Evolutionary conservation across 31 red algal species (phyloP), one percentile per base, ranked within the genome.

Genomic region (Asparagopsis taxiformis): DNA sequence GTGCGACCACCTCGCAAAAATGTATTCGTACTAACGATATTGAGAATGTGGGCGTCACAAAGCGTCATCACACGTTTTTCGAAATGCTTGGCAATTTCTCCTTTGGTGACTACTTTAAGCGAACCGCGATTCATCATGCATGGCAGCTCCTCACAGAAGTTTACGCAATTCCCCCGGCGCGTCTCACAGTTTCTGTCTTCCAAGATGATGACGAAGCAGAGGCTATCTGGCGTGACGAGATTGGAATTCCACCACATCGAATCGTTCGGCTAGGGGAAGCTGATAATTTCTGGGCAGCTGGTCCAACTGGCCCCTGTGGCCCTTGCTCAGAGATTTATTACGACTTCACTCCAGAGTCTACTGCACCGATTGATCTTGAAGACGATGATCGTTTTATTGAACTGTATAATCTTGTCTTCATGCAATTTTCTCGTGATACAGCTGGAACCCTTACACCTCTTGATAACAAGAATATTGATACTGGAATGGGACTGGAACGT

Each of bases 81-180:
- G 97, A 99, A 74, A 99, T 99, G 97, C 88, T 99, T 1, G 97
- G 97, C 49, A 99, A 99, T 62, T 99, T 95, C 56, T 90, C 82
- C 1, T 99, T 99, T 57, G 97, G 88, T 19, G 91, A 99, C 55
- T 99, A 99, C 55, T 99, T 99, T 50, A 99, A 99, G 67, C 6
- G 16, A n/a, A 55, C 95, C n/a, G 91, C 97, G 17, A 95, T 94
- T 81, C 56, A 51, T 26, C 92, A 68, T 81, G 80, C 92, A n/a
- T 95, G 91, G 97, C 24, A 93, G 49, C 59, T 99, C 0, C 68
- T 99, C 7, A 95, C 81, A 15, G 16, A 91, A 60, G 91, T 95
- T n/a, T 95, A 87, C 44, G 81, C 65, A 55, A 84, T 99, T 50
- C 91, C 91, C 3, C 19, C 68, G 2, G 69, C 89, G 28, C 60